Base-by-base conservation (phyloP, 371 early-diverging fungal species). In the Mortierella sp. region DNA sequence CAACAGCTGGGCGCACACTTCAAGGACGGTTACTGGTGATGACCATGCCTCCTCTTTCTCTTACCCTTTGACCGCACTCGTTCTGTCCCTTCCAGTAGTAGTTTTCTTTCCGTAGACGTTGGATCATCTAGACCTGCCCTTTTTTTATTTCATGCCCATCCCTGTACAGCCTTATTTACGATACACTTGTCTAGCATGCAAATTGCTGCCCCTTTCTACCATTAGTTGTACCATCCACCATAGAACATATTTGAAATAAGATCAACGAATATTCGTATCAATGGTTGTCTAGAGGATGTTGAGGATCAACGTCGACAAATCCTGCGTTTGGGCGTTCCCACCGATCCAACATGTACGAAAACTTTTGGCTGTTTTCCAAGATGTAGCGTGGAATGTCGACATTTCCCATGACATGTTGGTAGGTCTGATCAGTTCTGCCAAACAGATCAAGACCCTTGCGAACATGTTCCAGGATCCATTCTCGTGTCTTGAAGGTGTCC, bases 1-100 rank as follows among this genome's bases (percentile, higher is more conserved):
- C n/a, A n/a, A n/a, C 62, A 61, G 13, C 56, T 50, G 45, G 6
- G 40, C 1, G 37, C 60, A 0, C 52, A 45, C n/a, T 28, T 48
- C 28, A 71, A 54, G 48, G 72, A 71, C 54, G 57, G 61, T 6
- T 71, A 50, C 50, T 56, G 43, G 52, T 71, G 66, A 60, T 67
- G 54, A 59, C 41, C 27, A 40, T 14, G 40, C 5, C 13, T 44
- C 9, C 21, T 44, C 21, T 39, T 13, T n/a, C 6, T 21, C 45
- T 6, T 44, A n/a, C n/a, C n/a, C n/a, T n/a, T n/a, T n/a, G n/a
- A n/a, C n/a, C n/a, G n/a, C n/a, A n/a, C n/a, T n/a, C n/a, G n/a
- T n/a, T n/a, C n/a, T n/a, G n/a, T n/a, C n/a, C n/a, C n/a, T n/a
- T n/a, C n/a, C n/a, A n/a, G n/a, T n/a, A n/a, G n/a, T n/a, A n/a